Evolutionary conservation across 805 yeast genomes (phyloP), one percentile per base, ranked within the genome.

Genomic region (Schizosaccharomyces lindneri): DNA sequence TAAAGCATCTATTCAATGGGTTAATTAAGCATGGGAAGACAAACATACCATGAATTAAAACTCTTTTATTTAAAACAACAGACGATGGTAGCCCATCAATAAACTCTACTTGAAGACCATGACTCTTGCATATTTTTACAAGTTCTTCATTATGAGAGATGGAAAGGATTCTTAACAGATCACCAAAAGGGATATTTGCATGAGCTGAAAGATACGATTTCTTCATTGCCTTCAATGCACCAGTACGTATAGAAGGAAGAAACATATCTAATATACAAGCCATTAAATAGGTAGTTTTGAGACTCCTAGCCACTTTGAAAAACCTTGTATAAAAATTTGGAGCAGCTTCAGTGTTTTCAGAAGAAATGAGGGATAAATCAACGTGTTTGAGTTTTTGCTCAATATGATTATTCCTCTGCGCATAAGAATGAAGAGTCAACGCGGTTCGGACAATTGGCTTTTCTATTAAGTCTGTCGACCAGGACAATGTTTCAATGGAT

Each of bases 221-320:
- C 4, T 84, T 73, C 73, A 93, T 74, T 0, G 86, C 73, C 66
- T 79, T 80, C 62, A 90, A 69, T 0, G 90, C 88, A 66, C 81
- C 80, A 65, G 84, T 81, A 55, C 97, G 72, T 2, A 88, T 74
- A 62, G 87, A 90, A 66, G 85, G 85, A 68, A 87, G 80, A 66
- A 85, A 87, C 2, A 82, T 80, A 69, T 93, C 95, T 19, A 86
- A 71, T 48, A 90, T 72, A 63, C 90, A 87, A 1, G 86, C 76
- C 69, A 87, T 70, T 31, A 89, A 72, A 62, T 81, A 78, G 1
- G 95, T 93, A 0, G 81, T 76, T 51, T 29, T 21, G n/a, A 24
- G 7, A 17, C 57, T 6, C 5, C 70, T 67, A 0, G 79, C 75
- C 9, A 79, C 73, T 59, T 78, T 72, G 70, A 90, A 89, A 68